These are phyloP conservation scores for Pythium volutum DNA, from an alignment of 352 stramenopile species.

Conservation along the genomic window DNA sequence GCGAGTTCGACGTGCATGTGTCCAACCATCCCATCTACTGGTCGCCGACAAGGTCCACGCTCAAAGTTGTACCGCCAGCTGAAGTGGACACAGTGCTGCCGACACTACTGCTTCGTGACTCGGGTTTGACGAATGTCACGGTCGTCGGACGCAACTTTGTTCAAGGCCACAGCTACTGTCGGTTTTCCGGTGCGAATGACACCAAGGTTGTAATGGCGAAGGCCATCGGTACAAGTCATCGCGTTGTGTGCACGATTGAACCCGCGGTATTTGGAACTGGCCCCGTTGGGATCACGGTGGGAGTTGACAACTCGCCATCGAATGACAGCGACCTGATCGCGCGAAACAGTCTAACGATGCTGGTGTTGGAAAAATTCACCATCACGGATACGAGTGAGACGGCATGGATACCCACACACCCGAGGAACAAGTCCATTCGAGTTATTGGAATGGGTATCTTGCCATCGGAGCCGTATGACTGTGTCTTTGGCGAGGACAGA, in stretches of 20 bases:
- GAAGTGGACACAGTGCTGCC: constrained; percentile 7
- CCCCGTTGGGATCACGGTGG: neutral
- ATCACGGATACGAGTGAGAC: neutral
- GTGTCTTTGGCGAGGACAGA: constrained; percentile 6
- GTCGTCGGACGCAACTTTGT: constrained; percentile 19
- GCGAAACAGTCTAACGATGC: neutral
- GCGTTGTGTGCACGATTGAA: constrained; percentile 5
- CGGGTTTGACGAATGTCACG: neutral
- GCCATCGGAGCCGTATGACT: constrained; percentile 20
- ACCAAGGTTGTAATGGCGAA: neutral
- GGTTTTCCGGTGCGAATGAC: constrained; percentile 2
- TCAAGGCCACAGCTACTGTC: constrained; percentile 10
- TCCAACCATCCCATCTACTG: constrained; percentile 18
- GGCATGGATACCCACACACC: neutral
- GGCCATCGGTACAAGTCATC: neutral
- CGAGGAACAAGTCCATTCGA: neutral
- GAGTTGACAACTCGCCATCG: neutral
- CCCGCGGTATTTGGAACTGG: neutral
- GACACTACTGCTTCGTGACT: neutral
- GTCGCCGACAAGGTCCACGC: neutral
- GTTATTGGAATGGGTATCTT: constrained; percentile 16
- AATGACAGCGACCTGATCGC: neutral
- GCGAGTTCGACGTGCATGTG: constrained; percentile 12
- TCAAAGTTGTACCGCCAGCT: constrained; percentile 8
- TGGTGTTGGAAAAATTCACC: constrained; percentile 12